Conservation (phyloP, 2,329 filamentous ascomycete genomes). For the Rutstroemia sp. region DNA sequence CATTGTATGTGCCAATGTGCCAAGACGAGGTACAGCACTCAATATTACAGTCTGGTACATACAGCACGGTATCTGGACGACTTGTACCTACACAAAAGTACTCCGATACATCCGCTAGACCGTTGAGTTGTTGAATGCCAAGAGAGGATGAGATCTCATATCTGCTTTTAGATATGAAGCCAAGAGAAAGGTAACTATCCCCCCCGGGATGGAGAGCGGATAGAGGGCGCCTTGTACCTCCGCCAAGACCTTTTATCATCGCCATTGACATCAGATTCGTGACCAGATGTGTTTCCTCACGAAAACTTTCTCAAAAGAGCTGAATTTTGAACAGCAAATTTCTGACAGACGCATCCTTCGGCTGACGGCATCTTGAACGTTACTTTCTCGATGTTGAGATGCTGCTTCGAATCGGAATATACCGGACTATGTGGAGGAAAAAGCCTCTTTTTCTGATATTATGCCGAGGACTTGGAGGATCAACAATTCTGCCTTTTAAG, state of each 20-base stretch:
- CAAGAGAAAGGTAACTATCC: constrained; percentile 4
- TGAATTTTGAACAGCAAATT: no score
- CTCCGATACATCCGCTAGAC: not conserved
- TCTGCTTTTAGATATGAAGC: constrained; percentile 1
- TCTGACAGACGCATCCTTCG: no score
- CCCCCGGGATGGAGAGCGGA: not conserved
- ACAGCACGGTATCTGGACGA: not conserved
- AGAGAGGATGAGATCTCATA: constrained; percentile 1
- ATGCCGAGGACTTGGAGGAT: not conserved
- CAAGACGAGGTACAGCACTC: constrained; percentile 4
- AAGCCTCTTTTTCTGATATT: not conserved
- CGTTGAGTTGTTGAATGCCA: constrained; percentile 10
- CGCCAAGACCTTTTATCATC: not conserved
- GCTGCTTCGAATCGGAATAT: no score
- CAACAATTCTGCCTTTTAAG: not conserved
- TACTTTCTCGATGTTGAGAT: not conserved
- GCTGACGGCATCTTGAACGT: not conserved
- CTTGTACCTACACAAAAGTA: not conserved
- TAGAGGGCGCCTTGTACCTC: constrained; percentile 5
- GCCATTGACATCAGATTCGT: not conserved
- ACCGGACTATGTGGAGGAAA: not conserved
- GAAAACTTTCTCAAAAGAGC: no score
- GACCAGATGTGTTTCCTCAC: no score
- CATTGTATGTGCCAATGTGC: not conserved
- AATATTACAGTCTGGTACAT: constrained; percentile 1